These are phyloP conservation scores for Cyclostephanos invisitatus DNA, from an alignment of 108 stramenopile genomes.

Conservation along the genomic window DNA sequence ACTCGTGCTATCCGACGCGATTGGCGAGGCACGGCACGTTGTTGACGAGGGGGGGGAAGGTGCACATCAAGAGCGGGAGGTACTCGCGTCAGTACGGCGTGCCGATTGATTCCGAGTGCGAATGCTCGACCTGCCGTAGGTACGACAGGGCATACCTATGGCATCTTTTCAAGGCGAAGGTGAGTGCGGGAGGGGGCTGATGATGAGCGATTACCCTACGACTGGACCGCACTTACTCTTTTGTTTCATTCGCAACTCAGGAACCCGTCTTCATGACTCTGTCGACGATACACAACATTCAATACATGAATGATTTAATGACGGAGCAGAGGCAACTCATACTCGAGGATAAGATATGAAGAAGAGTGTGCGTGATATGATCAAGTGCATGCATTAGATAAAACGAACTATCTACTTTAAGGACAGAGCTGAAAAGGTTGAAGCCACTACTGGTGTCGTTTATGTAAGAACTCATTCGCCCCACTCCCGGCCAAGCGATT, in stretches of 20 bases:
- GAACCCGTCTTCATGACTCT: constrained; percentile 81
- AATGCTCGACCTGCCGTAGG: constrained; percentile 78
- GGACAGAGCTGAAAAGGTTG: background rate
- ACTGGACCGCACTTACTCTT: background rate
- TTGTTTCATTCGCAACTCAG: constrained; percentile 1
- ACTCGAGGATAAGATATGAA: constrained; percentile 78
- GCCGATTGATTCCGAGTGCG: constrained; percentile 76
- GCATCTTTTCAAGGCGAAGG: constrained; percentile 91
- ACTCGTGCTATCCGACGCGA: constrained; percentile 92
- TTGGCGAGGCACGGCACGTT: constrained; percentile 84
- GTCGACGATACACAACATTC: constrained; percentile 87
- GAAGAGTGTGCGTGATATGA: background rate
- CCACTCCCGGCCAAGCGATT: background rate
- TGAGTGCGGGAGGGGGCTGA: constrained; percentile 2
- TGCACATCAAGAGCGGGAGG: constrained; percentile 70
- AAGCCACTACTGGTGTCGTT: background rate
- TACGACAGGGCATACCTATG: constrained; percentile 91
- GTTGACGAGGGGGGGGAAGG: constrained; percentile 56
- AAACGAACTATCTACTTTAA: too few species aligned
- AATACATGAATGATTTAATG: constrained; percentile 94
- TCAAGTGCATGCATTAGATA: background rate
- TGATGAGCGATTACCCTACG: too few species aligned
- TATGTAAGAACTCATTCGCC: too few species aligned
- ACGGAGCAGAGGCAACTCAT: constrained; percentile 76
- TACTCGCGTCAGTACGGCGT: constrained; percentile 66